phyloP scores from a whole-genome alignment of 345 rosid genomes.

The Brassica napus region DNA sequence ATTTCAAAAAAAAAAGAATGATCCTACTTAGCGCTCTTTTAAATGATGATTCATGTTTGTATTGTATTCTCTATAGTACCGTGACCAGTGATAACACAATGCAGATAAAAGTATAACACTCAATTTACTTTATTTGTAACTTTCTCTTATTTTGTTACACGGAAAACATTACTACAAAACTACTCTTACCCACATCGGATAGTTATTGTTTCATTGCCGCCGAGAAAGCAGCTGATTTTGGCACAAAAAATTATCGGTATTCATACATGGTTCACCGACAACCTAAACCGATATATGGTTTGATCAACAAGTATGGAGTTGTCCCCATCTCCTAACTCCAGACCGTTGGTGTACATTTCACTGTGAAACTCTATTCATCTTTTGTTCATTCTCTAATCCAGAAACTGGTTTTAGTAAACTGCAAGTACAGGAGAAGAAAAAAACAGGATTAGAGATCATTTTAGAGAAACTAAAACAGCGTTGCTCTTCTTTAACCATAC shows the following conservation, averaged over 20 bases:
- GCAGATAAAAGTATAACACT: background rate
- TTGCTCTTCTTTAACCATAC: background rate
- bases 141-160: conserved; percentile 22
- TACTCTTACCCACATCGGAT: conserved; percentile 8
- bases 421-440: conserved; percentile 15
- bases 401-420: conserved; percentile 56
- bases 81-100: background rate
- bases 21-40: background rate
- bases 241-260: conserved; percentile 14
- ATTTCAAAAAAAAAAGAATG: background rate
- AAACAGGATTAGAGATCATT: background rate
- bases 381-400: conserved; percentile 46
- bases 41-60: background rate
- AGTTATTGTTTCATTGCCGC: conserved; percentile 20
- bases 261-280: conserved; percentile 31
- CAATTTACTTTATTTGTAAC: conserved; percentile 14
- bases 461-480: background rate
- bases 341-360: conserved; percentile 26
- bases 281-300: conserved; percentile 31
- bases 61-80: too few relatives aligned
- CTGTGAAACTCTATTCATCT: conserved; percentile 38
- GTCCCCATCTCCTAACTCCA: background rate
- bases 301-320: conserved; percentile 10
- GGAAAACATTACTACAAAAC: conserved; percentile 22
- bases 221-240: conserved; percentile 24